A percentile compares a stretch with the other conserved stretches of the same genome.
phyloP scores from a whole-genome alignment of 2,329 filamentous ascomycete genomes.

The Diplocarpon rosae region DNA sequence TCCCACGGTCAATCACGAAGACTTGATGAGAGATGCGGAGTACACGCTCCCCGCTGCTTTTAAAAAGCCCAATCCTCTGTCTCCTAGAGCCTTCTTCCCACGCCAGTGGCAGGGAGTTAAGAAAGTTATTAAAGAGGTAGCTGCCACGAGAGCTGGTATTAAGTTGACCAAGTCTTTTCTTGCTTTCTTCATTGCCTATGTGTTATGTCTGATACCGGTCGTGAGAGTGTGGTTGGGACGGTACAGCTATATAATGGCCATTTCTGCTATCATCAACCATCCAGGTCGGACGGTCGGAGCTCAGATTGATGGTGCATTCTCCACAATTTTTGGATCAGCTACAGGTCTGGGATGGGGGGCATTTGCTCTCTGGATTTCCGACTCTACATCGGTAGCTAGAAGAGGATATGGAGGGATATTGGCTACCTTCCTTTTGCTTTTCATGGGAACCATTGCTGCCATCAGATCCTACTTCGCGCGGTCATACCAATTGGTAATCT shows the following conservation, averaged over 20 bases:
- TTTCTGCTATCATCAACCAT: slow-evolving; percentile 48
- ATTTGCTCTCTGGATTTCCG: slow-evolving; percentile 42
- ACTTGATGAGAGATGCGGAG: slow-evolving; percentile 33
- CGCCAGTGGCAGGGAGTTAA: slow-evolving; percentile 36
- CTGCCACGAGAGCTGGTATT: slow-evolving; percentile 40
- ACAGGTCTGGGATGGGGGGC: slow-evolving; percentile 44
- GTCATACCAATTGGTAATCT: slow-evolving; percentile 43
- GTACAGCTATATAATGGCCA: slow-evolving; percentile 43
- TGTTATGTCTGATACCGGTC: slow-evolving; percentile 41
- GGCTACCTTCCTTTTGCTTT: slow-evolving; percentile 42
- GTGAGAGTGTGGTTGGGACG: slow-evolving; percentile 40
- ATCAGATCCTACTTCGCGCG: slow-evolving; percentile 44
- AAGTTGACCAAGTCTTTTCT: slow-evolving; percentile 41
- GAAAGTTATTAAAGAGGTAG: slow-evolving; percentile 31
- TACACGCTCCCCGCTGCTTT: slow-evolving; percentile 37
- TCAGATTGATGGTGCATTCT: slow-evolving; percentile 43
- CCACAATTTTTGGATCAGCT: slow-evolving; percentile 42
- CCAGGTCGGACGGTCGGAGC: slow-evolving; percentile 43
- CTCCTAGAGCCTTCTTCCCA: slow-evolving; percentile 35
- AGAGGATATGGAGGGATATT: slow-evolving; percentile 43
- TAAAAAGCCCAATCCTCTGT: slow-evolving; percentile 36
- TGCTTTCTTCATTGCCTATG: slow-evolving; percentile 46
- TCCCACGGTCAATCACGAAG: slow-evolving; percentile 29
- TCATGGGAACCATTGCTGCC: slow-evolving; percentile 40
- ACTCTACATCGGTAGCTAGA: slow-evolving; percentile 35